Evolutionary conservation across 371 early-diverging fungal genomes (phyloP), one percentile per base, ranked within the genome.

Genomic region (Mortierella sp.): DNA sequence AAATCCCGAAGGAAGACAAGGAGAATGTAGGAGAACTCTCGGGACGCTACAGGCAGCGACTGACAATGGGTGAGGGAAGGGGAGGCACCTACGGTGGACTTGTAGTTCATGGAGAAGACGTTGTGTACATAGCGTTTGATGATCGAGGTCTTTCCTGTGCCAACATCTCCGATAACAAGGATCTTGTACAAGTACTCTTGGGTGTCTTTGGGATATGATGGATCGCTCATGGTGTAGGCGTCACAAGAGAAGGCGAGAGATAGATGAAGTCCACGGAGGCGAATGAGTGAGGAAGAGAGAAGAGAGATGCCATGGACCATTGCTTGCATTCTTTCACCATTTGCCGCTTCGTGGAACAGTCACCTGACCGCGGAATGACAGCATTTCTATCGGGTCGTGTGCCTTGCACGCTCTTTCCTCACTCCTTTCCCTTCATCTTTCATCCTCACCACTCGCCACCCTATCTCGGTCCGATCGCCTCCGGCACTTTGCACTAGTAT

Each of bases 111-210:
- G 14, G 87, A 87, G 63, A 90, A 92, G 58, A 87, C 88, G 72
- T 90, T 86, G 74, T 92, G 58, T 34, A 74, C 74, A 53, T 74
- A 74, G 6, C 74, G 74, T 57, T 67, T 74, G 60, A 74, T 74
- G 67, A 74, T 74, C 59, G 74, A 74, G 16, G 74, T 74, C 57
- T 74, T 74, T 44, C 94, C 92, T 28, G 92, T 89, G 19, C 92
- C 92, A 39, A 90, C 83, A 70, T 91, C 91, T 24, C 94, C 94
- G 44, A 94, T 88, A 7, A 94, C 87, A 47, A 94, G 82, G 45
- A 92, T 87, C 71, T 94, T 94, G 78, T 90, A 91, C 51, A 87
- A 71, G 76, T 85, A 85, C 54, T 87, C 78, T 40, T 63, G 67
- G 55, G 67, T 67, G 40, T 74, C 74, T 9, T 50, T 45, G 0